phyloP scores from a whole-genome alignment of 1,139 yeast genomes.

The Geotrichum restrictum region DNA sequence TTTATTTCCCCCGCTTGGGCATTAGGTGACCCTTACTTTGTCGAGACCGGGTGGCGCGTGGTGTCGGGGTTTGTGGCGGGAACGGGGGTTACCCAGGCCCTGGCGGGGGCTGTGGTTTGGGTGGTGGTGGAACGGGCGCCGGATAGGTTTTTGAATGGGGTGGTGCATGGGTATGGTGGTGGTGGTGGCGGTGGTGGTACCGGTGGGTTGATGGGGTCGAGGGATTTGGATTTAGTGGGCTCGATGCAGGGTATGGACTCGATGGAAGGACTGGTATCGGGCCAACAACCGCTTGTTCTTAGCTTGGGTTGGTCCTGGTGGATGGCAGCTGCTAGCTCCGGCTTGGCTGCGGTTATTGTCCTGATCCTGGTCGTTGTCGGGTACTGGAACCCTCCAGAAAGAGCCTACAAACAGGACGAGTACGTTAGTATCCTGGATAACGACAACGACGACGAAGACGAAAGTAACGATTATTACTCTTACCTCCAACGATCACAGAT shows the following conservation, averaged over 20 bases:
- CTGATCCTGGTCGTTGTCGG: slow-evolving; percentile 11
- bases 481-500: slow-evolving; percentile 19
- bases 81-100: slow-evolving; percentile 11
- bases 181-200: not conserved
- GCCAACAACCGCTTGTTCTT: slow-evolving; percentile 7
- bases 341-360: not conserved
- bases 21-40: slow-evolving; percentile 8
- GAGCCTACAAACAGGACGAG: slow-evolving; percentile 11
- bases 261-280: too few relatives aligned
- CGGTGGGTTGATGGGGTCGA: too few relatives aligned
- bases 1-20: slow-evolving; percentile 12
- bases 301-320: slow-evolving; percentile 15
- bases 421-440: slow-evolving; percentile 14
- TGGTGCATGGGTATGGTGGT: not conserved
- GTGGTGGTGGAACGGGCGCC: not conserved
- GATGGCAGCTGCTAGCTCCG: slow-evolving; percentile 13
- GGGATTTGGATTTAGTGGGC: too few relatives aligned
- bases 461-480: slow-evolving; percentile 15
- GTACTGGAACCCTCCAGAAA: slow-evolving; percentile 10
- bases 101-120: slow-evolving; percentile 10
- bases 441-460: slow-evolving; percentile 15
- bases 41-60: slow-evolving; percentile 18
- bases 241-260: too few relatives aligned
- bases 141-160: not conserved
- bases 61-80: slow-evolving; percentile 14